Percentiles rank a stretch among this genome's conserved stretches.
These are phyloP conservation scores for Scalesia atractyloides DNA, from an alignment of 129 eudicot genomes.

Conservation along the genomic window DNA sequence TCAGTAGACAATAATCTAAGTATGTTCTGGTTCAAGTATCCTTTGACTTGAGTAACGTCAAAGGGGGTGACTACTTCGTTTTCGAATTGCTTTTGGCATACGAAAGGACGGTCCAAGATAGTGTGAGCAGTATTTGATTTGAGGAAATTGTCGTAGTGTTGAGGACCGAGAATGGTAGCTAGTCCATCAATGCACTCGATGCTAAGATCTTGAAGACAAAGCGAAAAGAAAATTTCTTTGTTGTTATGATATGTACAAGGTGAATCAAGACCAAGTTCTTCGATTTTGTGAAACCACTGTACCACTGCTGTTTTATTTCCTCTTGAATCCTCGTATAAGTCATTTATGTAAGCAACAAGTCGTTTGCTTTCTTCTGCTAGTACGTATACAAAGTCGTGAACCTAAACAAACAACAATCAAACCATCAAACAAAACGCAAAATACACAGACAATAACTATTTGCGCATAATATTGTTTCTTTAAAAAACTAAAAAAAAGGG, in stretches of 20 bases:
- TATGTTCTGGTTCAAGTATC: conserved; percentile 74
- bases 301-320: conserved; percentile 91
- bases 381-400: conserved; percentile 71
- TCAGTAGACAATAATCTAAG: conserved; percentile 33
- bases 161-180: conserved; percentile 77
- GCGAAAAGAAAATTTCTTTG: conserved; percentile 87
- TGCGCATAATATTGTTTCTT: neutral
- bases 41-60: conserved; percentile 77
- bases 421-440: neutral
- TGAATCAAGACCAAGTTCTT: conserved; percentile 82
- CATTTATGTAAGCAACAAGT: conserved; percentile 84
- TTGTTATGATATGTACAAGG: conserved; percentile 56
- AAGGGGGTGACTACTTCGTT: conserved; percentile 66
- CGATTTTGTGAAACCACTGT: conserved; percentile 98
- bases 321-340: conserved; percentile 76
- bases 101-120: conserved; percentile 45
- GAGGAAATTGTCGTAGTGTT: conserved; percentile 53
- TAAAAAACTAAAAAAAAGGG: neutral
- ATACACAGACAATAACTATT: neutral
- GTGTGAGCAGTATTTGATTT: conserved; percentile 29
- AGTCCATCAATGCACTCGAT: conserved; percentile 91
- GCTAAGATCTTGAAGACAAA: conserved; percentile 88
- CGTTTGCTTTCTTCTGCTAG: conserved; percentile 76
- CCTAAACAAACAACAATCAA: conserved; percentile 42
- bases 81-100: conserved; percentile 65